Conservation (phyloP, 2,329 filamentous ascomycete genomes). For the Teratosphaeria epicoccoides region DNA sequence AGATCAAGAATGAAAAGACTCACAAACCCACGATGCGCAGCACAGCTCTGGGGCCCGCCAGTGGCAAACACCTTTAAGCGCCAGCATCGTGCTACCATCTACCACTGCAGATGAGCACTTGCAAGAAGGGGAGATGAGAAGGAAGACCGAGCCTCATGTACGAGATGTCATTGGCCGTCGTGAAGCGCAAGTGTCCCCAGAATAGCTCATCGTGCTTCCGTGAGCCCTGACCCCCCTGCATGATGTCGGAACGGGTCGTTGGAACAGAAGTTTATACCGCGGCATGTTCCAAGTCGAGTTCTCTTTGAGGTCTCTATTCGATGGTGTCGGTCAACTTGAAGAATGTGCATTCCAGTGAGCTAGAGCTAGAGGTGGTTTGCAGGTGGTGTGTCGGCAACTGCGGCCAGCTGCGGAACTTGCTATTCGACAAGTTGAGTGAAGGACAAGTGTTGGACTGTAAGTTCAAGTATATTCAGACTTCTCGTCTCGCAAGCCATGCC, state of each 20-base stretch:
- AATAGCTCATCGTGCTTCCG: background rate
- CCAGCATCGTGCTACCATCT: background rate
- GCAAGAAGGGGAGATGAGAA: background rate
- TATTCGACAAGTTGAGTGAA: too few species aligned
- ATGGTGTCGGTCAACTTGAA: too few species aligned
- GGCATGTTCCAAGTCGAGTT: background rate
- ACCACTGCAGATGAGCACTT: background rate
- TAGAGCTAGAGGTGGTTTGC: too few species aligned
- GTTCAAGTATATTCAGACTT: background rate
- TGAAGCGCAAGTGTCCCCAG: background rate
- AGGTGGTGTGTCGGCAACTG: too few species aligned
- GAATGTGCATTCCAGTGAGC: too few species aligned
- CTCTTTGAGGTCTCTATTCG: too few species aligned
- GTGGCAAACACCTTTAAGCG: background rate
- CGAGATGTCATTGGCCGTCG: background rate
- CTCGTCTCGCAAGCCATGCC: background rate
- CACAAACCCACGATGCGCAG: background rate
- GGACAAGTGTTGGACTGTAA: background rate
- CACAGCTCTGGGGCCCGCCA: background rate
- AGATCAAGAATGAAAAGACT: background rate
- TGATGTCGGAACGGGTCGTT: background rate
- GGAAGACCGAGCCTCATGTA: background rate
- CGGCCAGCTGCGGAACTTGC: too few species aligned
- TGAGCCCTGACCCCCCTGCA: background rate
- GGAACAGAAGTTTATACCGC: too few species aligned